Evolutionary conservation across 2,329 filamentous ascomycete genomes (phyloP).

Genomic region (Daldinia eschscholtzii): DNA sequence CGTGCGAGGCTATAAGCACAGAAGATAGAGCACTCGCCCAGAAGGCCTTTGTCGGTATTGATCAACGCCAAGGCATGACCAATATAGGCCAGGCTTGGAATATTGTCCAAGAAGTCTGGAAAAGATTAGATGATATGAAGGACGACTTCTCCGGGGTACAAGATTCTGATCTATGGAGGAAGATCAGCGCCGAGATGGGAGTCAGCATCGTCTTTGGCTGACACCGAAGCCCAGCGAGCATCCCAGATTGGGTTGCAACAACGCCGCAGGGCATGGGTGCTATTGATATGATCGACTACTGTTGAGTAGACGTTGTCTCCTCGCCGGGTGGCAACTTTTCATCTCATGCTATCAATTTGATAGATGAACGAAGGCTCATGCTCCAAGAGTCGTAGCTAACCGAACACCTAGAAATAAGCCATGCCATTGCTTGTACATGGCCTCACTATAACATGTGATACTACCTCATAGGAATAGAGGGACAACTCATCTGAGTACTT

Average conservation of each 20-base stretch:
- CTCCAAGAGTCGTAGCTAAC: constrained; percentile 5
- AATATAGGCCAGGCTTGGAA: constrained; percentile 73
- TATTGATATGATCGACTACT: constrained; percentile 11
- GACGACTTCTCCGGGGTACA: constrained; percentile 44
- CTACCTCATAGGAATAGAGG: constrained; percentile 8
- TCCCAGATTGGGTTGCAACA: background rate
- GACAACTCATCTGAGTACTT: constrained; percentile 15
- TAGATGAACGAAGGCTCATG: constrained; percentile 1
- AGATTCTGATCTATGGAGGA: constrained; percentile 64
- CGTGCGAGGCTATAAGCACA: constrained; percentile 67
- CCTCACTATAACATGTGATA: constrained; percentile 10
- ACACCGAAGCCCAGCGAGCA: constrained; percentile 35
- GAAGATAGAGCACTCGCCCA: constrained; percentile 66
- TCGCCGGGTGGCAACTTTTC: constrained; percentile 7
- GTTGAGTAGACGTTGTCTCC: constrained; percentile 1
- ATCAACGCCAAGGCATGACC: constrained; percentile 72
- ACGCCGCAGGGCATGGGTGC: constrained; percentile 4
- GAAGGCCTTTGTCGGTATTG: constrained; percentile 65
- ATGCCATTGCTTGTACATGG: constrained; percentile 5
- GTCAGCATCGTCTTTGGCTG: constrained; percentile 71
- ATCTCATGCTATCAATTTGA: constrained; percentile 13
- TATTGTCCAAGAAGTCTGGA: constrained; percentile 72
- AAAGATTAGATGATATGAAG: constrained; percentile 59
- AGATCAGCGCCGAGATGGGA: constrained; percentile 69
- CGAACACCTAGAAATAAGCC: constrained; percentile 10